Evolutionary conservation across 139 green algal species (phyloP), one percentile per base, ranked within the genome.

Genomic region (Nannochloris sp.): DNA sequence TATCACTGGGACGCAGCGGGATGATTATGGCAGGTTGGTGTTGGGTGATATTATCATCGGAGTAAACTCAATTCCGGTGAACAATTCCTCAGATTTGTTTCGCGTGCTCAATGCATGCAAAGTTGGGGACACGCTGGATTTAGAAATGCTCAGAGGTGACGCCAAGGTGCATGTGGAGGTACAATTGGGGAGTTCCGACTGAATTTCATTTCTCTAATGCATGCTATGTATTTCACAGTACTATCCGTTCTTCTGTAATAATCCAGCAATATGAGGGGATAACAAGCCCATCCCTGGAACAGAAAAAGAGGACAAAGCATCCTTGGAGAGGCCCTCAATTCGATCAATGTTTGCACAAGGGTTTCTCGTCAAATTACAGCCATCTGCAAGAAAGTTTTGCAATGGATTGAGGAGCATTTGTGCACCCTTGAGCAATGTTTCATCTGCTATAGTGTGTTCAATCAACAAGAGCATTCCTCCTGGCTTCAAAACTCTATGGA

Each of bases 1-100:
- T 23, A 72, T 95, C 14, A 65, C 77, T 29, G 85, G 84, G 51
- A 93, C 84, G 3, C 79, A 56, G 10, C 68, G 89, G 1, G 89
- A 96, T 66, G 76, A 79, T 33, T 80, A 78, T 36, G 79, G 79
- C 51, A 71, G 70, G 30, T 60, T 83, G 16, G 71, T 94, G 23
- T 75, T 95, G 30, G 86, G 86, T 1, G 89, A 96, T 73, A 89
- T 96, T 74, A 91, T 96, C 73, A 69, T 82, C 3, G 45, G 30
- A 16, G 65, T 93, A 23, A 82, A 95, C 62, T 74, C 76, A 37
- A 65, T 56, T 20, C 77, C 53, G 31, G 49, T 84, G 23, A 69
- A 71, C 56, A 83, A 61, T 31, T 67, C 62, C 5, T 83, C 80
- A 3, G 88, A 95, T 70, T 70, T 95, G 48, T 95, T 92, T 62